phyloP scores from a whole-genome alignment of 352 stramenopile species.

The Globisporangium nodosum region DNA sequence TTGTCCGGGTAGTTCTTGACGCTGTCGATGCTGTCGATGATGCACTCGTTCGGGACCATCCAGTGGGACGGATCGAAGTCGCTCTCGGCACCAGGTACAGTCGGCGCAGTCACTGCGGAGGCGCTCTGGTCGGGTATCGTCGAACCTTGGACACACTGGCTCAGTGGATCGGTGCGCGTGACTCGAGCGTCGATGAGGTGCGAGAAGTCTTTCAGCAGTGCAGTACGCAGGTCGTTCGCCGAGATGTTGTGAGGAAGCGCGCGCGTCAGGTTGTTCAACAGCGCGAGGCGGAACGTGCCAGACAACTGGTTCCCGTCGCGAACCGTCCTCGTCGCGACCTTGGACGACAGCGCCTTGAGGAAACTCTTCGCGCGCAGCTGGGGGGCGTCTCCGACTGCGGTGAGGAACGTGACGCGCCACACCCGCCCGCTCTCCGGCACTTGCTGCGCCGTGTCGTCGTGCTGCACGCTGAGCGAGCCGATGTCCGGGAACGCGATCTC shows the following conservation, averaged over 20 bases:
- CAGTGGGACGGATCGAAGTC: constrained; percentile 46
- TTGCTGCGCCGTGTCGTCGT: constrained; percentile 46
- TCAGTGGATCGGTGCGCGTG: constrained; percentile 53
- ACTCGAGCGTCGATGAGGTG: constrained; percentile 67
- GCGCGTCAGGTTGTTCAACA: constrained; percentile 52
- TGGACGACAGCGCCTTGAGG: constrained; percentile 70
- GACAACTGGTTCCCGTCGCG: constrained; percentile 83
- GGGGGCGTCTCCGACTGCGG: constrained; percentile 75
- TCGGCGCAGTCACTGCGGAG: constrained; percentile 2
- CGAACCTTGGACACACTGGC: constrained; percentile 50
- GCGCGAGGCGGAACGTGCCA: constrained; percentile 80
- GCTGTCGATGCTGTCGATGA: constrained; percentile 33
- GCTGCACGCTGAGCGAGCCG: constrained; percentile 40
- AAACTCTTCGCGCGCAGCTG: constrained; percentile 65
- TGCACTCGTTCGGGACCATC: constrained; percentile 36
- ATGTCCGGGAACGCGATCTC: constrained; percentile 53
- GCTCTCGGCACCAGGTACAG: constrained; percentile 19
- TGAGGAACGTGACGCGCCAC: constrained; percentile 91
- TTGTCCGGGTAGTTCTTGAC: constrained; percentile 59
- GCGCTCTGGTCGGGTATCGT: constrained; percentile 50
- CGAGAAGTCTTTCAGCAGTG: constrained; percentile 39
- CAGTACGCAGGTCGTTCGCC: constrained; percentile 44
- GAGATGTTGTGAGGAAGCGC: constrained; percentile 65
- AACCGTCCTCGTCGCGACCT: constrained; percentile 65
- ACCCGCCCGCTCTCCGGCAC: constrained; percentile 57